These are phyloP conservation scores for Fusarium pseudograminearum DNA, from an alignment of 2,329 filamentous ascomycete species.

Conservation along the genomic window DNA sequence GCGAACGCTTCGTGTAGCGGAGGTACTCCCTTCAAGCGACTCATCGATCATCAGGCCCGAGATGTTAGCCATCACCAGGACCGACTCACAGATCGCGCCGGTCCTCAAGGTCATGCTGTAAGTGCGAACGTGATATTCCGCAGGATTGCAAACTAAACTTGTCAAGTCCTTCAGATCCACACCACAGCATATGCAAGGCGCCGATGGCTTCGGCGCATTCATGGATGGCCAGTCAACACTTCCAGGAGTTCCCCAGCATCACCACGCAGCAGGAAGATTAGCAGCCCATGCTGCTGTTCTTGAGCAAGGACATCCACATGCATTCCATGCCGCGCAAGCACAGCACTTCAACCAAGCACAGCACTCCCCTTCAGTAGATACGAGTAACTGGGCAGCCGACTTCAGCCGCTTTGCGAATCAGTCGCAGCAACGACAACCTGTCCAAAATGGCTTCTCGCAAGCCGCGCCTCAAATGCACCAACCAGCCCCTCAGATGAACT, in stretches of 20 bases:
- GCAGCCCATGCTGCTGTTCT: constrained; percentile 53
- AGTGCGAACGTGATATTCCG: constrained; percentile 21
- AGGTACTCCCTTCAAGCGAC: constrained; percentile 57
- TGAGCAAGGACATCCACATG: constrained; percentile 44
- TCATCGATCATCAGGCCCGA: constrained; percentile 57
- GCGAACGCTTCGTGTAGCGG: constrained; percentile 58
- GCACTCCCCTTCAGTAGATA: constrained; percentile 41
- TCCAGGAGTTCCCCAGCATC: constrained; percentile 49
- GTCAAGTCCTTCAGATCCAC: constrained; percentile 53
- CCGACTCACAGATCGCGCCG: constrained; percentile 51
- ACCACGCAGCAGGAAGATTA: constrained; percentile 53
- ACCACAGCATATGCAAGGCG: constrained; percentile 46
- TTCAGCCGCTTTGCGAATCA: constrained; percentile 51
- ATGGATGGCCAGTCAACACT: constrained; percentile 49
- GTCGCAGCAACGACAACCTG: constrained; percentile 44
- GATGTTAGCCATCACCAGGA: constrained; percentile 58
- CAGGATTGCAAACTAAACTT: neutral
- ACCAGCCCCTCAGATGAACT: constrained; percentile 43
- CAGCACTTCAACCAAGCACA: constrained; percentile 44
- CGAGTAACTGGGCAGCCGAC: constrained; percentile 54
- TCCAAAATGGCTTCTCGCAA: constrained; percentile 39
- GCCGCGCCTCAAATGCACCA: constrained; percentile 46
- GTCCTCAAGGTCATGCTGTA: constrained; percentile 49
- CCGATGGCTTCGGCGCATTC: constrained; percentile 54
- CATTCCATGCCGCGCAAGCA: constrained; percentile 40